Base-by-base conservation (phyloP, 2,329 filamentous ascomycete genomes). In the Cytospora schulzeri region DNA sequence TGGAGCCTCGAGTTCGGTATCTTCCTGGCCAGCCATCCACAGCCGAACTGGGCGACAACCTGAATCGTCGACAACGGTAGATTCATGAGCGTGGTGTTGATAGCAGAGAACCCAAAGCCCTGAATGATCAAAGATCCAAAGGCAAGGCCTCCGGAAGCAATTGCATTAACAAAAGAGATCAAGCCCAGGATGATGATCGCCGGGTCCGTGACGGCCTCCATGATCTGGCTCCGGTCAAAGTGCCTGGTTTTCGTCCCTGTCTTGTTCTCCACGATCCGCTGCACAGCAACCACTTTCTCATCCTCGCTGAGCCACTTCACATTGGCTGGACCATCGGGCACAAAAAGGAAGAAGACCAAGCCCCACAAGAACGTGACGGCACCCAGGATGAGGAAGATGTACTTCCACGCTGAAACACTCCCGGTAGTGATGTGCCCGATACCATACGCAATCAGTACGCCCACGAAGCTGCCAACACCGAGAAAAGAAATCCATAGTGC, bases 401-500 rank as follows among this genome's bases (percentile, higher is more conserved):
- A 74, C 57, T 75, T 72, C 75, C 74, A 77, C 1, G 74, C 65
- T 33, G 67, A 63, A 22, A 76, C 52, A 6, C 69, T 69, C 1
- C 71, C 70, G n/a, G 45, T 48, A 22, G 67, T 67, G 45, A 76
- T 73, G 19, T 74, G 73, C 2, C 73, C 74, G 8, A 77, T 71
- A 11, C 75, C 75, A 22, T 74, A 76, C 55, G 75, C 75, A 55
- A 76, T 70, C 22, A 76, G 64, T 1, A 75, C 74, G 1, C 72
- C 72, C 11, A 76, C 67, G 2, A 78, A 72, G 5, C 73, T 73
- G 0, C 74, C 76, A 3, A 76, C 72, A 1, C 77, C 77, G 24
- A 76, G 76, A 51, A 74, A 77, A 7, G 76, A 77, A 57, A 76
- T 76, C 72, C 76, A 78, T 62, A 72, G 71, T 51, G 75, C 74